Evolutionary conservation across 805 yeast genomes (phyloP), one percentile per base, ranked within the genome.

Genomic region (Hanseniaspora hatyaiensis): DNA sequence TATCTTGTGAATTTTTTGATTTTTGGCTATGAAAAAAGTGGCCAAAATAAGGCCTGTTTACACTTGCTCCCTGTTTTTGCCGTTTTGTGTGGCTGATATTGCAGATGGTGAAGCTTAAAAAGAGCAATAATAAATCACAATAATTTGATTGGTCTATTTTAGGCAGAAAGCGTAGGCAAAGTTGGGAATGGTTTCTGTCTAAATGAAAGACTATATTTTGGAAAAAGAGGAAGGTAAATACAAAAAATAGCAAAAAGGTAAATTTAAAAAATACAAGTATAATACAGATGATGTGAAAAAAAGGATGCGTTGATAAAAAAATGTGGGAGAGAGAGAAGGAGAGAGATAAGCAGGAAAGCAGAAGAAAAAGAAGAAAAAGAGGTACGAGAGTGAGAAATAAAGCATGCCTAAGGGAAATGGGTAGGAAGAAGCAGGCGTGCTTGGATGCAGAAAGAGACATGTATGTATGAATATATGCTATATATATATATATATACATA

Each of bases 1-100:
- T 15, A 32, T 32, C 34, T 32, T 32, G 34, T 32, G 9, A 3
- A 15, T 32, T 32, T 32, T 32, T 32, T n/a, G 12, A n/a, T 15
- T 32, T 32, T 32, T 32, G 16, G 2, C 34, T 18, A 3, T 18
- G 16, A 32, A 32, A 15, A 15, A 15, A 15, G 34, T 8, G 34
- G 12, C 12, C 19, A 32, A 15, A 32, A 32, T 20, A 32, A 15
- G 38, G 32, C 46, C 22, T 20, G 37, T 22, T 40, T 40, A 40
- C 42, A 26, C 20, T 28, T 13, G 29, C 42, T 22, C 31, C 13
- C 13, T 15, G n/a, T 16, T 39, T 39, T 39, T 39, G 22, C 34
- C 2, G 20, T 39, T 29, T 39, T 23, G 16, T 28, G 28, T 29
- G 42, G 42, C 42, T 39, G 42, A 39, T 15, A 23, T 8, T 3